A percentile compares a stretch with the other conserved stretches of the same genome.
These are phyloP conservation scores for Nannochloropsis salina DNA, from an alignment of 108 stramenopile species.

Conservation along the genomic window DNA sequence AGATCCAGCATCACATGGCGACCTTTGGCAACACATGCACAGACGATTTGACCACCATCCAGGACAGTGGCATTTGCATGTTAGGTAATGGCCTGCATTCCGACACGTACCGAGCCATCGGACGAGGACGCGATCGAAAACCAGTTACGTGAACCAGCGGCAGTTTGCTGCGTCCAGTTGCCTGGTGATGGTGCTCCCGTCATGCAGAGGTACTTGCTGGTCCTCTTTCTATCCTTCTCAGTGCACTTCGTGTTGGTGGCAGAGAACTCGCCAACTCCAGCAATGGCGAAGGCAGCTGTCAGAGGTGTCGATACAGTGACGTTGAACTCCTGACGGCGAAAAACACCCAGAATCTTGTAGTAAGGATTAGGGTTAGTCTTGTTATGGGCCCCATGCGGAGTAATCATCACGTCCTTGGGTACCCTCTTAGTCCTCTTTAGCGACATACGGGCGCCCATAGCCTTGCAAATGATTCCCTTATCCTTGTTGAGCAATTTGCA, in stretches of 20 bases:
- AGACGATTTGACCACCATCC: not conserved
- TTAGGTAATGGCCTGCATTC: not conserved
- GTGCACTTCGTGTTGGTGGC: conserved; percentile 11
- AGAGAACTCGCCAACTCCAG: not conserved
- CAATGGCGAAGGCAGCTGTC: conserved; percentile 11
- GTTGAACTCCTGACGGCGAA: not conserved
- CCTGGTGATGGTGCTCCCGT: not conserved
- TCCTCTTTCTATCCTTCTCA: no score
- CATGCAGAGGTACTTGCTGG: conserved; percentile 11
- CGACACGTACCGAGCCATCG: no score
- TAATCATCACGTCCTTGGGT: not conserved
- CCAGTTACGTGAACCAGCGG: not conserved
- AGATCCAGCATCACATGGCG: not conserved
- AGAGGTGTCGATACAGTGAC: conserved; percentile 11
- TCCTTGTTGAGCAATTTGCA: conserved; percentile 5
- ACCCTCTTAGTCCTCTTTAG: not conserved
- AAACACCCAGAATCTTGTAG: not conserved
- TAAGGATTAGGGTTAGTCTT: not conserved
- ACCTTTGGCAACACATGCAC: not conserved
- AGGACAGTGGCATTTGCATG: not conserved
- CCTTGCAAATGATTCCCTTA: conserved; percentile 12
- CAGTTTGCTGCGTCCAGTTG: not conserved
- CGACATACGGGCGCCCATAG: not conserved
- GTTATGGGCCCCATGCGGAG: not conserved
- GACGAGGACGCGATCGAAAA: no score